Percentiles rank a stretch among this genome's conserved stretches.
Evolutionary conservation across 257 asterid species (phyloP).

Genomic region (Scutellaria barbata): DNA sequence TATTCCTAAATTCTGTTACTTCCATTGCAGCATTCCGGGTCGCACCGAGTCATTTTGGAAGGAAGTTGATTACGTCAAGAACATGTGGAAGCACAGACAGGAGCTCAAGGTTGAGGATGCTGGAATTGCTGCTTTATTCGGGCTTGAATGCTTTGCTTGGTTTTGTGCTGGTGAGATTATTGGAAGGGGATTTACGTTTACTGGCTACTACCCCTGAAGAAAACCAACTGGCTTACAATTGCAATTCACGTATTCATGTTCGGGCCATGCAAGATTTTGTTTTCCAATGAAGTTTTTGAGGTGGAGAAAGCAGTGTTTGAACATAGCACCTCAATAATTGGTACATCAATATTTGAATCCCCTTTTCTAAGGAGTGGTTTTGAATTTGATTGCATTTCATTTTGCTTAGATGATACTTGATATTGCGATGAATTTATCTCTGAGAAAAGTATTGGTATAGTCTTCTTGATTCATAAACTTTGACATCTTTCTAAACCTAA

Average conservation of each 20-base stretch:
- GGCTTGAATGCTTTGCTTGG: constrained; percentile 94
- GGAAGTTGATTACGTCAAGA: constrained; percentile 81
- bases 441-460: constrained; percentile 21
- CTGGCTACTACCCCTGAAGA: constrained; percentile 90
- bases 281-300: constrained; percentile 33
- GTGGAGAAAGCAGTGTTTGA: constrained; percentile 37
- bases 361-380: constrained; percentile 27
- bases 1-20: constrained; percentile 11
- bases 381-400: constrained; percentile 14
- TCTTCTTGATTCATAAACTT: constrained; percentile 9
- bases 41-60: constrained; percentile 82
- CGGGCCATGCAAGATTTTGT: constrained; percentile 37
- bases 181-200: constrained; percentile 90
- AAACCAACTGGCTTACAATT: constrained; percentile 32
- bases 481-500: background rate
- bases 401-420: constrained; percentile 31
- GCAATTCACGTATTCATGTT: constrained; percentile 35
- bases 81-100: constrained; percentile 76
- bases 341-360: constrained; percentile 27
- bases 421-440: constrained; percentile 30
- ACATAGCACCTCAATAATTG: constrained; percentile 38
- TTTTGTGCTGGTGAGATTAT: constrained; percentile 93
- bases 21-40: constrained; percentile 73
- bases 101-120: constrained; percentile 89
- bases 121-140: constrained; percentile 89